Evolutionary conservation across 2,329 filamentous ascomycete genomes (phyloP), one percentile per base, ranked within the genome.

Genomic region (Metarhizium rileyi): DNA sequence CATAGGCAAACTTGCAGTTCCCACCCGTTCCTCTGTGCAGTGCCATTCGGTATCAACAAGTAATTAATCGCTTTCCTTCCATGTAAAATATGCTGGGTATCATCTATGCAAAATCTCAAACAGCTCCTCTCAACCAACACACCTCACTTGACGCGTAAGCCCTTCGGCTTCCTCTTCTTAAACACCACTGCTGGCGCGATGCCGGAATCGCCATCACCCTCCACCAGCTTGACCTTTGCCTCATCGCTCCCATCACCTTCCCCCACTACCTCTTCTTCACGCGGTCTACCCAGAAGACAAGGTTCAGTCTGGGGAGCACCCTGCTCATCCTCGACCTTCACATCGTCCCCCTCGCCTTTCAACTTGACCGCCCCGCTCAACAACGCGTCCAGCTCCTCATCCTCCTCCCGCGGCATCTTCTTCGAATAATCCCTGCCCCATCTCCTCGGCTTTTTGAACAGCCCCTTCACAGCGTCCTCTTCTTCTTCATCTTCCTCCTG

Each of bases 81-180:
- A 42, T 42, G 22, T 42, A n/a, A 22, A 42, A 23, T 8, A 42
- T 22, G n/a, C 23, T 28, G 53, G 48, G 50, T 53, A 52, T 54
- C 46, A 49, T 46, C 18, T 27, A 40, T n/a, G 18, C 4, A 50
- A 35, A 41, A 20, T 18, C 2, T 27, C 10, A 44, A n/a, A 35
- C 23, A 30, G 2, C 18, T 6, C 16, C n/a, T 8, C 6, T n/a
- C n/a, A n/a, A n/a, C n/a, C n/a, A n/a, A n/a, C 12, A 4, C 12
- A 40, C 48, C 12, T 69, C 59, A 83, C 62, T 77, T 83, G 57
- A 82, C 76, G 20, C 81, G 75, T 33, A 82, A 72, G 46, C 75
- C 78, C 70, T 82, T 85, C 14, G 80, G 73, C 61, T 89, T 91
- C 48, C 87, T 73, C 70, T 90, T 90, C 69, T 90, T 91, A 67